Percentiles rank a stretch among this genome's conserved stretches.
Conservation (phyloP, 352 stramenopile species). For the Phytophthora meadii region DNA sequence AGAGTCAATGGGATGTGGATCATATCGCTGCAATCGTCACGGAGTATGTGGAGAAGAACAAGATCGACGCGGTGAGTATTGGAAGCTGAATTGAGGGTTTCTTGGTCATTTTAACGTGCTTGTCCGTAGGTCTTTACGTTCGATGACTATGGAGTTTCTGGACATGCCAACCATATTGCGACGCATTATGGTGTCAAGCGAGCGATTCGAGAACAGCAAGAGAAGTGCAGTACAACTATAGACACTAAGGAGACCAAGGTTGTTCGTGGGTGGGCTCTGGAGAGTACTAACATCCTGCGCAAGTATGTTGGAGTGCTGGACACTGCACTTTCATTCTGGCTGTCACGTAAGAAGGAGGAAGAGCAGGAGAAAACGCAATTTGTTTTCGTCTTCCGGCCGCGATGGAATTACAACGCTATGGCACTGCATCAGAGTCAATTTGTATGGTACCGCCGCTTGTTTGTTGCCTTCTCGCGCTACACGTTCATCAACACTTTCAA, state of each 20-base stretch:
- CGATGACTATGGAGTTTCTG: constrained; percentile 93
- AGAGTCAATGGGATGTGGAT: constrained; percentile 68
- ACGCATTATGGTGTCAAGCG: constrained; percentile 65
- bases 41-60: constrained; percentile 57
- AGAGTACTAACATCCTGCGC: constrained; percentile 78
- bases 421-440: constrained; percentile 94
- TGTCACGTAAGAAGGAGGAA: constrained; percentile 17
- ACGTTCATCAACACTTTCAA: constrained; percentile 94
- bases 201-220: constrained; percentile 52
- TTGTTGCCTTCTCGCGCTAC: constrained; percentile 96
- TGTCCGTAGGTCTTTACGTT: constrained; percentile 91
- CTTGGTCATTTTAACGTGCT: too few species aligned
- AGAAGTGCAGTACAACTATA: constrained; percentile 36
- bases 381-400: constrained; percentile 64
- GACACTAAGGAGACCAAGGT: constrained; percentile 14
- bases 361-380: constrained; percentile 42
- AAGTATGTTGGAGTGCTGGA: constrained; percentile 92
- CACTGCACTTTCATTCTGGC: constrained; percentile 55
- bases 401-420: constrained; percentile 93
- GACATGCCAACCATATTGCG: constrained; percentile 94
- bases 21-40: constrained; percentile 73
- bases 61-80: constrained; percentile 67
- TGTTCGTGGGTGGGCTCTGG: constrained; percentile 66
- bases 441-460: constrained; percentile 97
- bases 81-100: neutral